phyloP scores from a whole-genome alignment of 441 rosid species.

The Macaranga tanarius region DNA sequence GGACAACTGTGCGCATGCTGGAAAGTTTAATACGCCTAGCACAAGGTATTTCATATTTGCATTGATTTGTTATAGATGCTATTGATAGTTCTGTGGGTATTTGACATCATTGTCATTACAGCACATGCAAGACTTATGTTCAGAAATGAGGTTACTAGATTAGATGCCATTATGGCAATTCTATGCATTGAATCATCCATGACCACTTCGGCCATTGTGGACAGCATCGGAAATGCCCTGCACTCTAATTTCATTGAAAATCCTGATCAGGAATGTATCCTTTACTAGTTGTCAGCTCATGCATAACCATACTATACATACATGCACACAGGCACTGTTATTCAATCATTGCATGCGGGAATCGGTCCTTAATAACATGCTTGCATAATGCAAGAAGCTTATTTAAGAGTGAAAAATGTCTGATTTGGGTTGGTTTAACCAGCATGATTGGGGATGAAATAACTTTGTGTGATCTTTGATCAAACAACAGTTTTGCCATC shows the following conservation, averaged over 20 bases:
- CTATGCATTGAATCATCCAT: conserved; percentile 89
- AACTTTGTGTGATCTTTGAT: background rate
- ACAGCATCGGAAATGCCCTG: conserved; percentile 76
- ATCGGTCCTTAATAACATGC: background rate
- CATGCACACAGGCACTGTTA: conserved; percentile 7
- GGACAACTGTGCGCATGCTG: conserved; percentile 95
- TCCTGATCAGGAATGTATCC: conserved; percentile 94
- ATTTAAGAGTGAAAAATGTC: background rate
- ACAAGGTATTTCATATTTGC: conserved; percentile 58
- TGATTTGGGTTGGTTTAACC: conserved; percentile 7
- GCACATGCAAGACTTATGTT: conserved; percentile 98
- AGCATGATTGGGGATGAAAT: conserved; percentile 1
- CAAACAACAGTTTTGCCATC: background rate
- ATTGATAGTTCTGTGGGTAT: conserved; percentile 4
- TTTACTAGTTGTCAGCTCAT: conserved; percentile 22
- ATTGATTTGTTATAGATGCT: conserved; percentile 4
- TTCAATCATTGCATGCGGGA: background rate
- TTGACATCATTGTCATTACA: conserved; percentile 31
- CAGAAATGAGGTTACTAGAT: conserved; percentile 79
- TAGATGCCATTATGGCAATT: conserved; percentile 92
- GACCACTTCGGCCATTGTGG: conserved; percentile 94
- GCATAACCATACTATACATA: conserved; percentile 1
- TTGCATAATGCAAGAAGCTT: background rate
- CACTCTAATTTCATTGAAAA: conserved; percentile 88
- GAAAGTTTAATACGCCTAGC: conserved; percentile 97